A percentile compares a stretch with the other conserved stretches of the same genome.
These are phyloP conservation scores for Sclerotinia nivalis DNA, from an alignment of 2,329 filamentous ascomycete genomes.

Conservation along the genomic window DNA sequence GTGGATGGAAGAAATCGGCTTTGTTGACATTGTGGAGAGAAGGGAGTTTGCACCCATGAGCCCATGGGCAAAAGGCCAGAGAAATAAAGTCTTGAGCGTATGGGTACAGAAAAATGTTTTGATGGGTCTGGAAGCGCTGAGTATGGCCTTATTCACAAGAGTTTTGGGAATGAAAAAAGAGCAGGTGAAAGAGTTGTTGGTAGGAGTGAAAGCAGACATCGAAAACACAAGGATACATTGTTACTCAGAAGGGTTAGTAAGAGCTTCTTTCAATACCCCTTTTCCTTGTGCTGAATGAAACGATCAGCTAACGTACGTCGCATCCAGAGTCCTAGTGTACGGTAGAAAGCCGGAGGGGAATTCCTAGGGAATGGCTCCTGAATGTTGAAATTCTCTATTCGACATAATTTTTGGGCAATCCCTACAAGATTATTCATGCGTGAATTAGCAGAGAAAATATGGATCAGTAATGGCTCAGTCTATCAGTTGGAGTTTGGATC, in stretches of 20 bases:
- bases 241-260: constrained; percentile 20
- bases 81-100: constrained; percentile 34
- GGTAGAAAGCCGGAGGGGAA: background rate
- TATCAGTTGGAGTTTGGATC: background rate
- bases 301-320: background rate
- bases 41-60: constrained; percentile 35
- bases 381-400: background rate
- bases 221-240: constrained; percentile 25
- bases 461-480: too few species aligned
- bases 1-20: constrained; percentile 39
- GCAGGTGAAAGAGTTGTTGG: constrained; percentile 36
- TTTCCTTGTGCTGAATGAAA: background rate
- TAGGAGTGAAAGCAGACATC: constrained; percentile 26
- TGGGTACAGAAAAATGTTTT: constrained; percentile 33
- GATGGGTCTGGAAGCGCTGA: constrained; percentile 29
- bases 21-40: constrained; percentile 36
- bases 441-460: too few species aligned
- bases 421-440: too few species aligned
- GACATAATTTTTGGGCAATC: background rate
- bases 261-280: background rate
- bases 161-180: constrained; percentile 35
- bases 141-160: constrained; percentile 32
- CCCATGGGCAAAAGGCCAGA: constrained; percentile 36
- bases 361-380: background rate
- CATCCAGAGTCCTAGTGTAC: constrained; percentile 8